Evolutionary conservation across 768 basidiomycete genomes (phyloP).

Genomic region (Collybiopsis confluens): DNA sequence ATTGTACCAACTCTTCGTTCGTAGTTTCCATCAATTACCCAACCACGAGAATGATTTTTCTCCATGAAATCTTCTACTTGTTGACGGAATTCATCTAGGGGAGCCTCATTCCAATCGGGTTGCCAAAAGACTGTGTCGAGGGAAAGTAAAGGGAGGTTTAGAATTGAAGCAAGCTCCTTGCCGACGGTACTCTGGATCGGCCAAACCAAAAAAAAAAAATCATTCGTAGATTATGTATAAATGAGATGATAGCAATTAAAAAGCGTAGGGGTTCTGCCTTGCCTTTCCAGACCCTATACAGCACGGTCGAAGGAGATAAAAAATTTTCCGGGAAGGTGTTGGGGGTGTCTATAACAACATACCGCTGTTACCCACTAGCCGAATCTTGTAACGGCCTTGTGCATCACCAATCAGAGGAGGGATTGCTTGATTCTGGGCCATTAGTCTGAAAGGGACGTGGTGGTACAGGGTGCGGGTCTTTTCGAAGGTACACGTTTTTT

Average conservation of each 20-base stretch:
- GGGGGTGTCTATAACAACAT: constrained; percentile 12
- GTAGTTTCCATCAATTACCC: constrained; percentile 50
- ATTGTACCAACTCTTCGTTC: not conserved
- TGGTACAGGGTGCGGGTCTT: no score
- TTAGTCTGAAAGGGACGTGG: not conserved
- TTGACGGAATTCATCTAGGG: constrained; percentile 18
- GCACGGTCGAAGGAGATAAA: not conserved
- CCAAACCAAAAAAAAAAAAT: not conserved
- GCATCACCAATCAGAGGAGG: constrained; percentile 39
- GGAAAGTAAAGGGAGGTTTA: constrained; percentile 31
- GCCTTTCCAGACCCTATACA: constrained; percentile 40
- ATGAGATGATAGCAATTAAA: no score
- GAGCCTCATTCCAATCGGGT: constrained; percentile 27
- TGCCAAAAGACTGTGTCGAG: constrained; percentile 34
- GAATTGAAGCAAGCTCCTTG: constrained; percentile 27
- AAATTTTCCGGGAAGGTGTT: not conserved
- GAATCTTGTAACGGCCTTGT: constrained; percentile 40
- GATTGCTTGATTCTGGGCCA: not conserved
- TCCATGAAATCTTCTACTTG: constrained; percentile 10
- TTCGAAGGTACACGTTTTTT: no score
- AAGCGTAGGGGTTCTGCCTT: not conserved
- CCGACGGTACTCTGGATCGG: constrained; percentile 34
- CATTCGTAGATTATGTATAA: no score
- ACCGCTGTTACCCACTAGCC: constrained; percentile 53
- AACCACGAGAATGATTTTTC: constrained; percentile 44